These are phyloP conservation scores for Vigna reflexopilosa DNA, from an alignment of 306 rosid species.

Conservation along the genomic window DNA sequence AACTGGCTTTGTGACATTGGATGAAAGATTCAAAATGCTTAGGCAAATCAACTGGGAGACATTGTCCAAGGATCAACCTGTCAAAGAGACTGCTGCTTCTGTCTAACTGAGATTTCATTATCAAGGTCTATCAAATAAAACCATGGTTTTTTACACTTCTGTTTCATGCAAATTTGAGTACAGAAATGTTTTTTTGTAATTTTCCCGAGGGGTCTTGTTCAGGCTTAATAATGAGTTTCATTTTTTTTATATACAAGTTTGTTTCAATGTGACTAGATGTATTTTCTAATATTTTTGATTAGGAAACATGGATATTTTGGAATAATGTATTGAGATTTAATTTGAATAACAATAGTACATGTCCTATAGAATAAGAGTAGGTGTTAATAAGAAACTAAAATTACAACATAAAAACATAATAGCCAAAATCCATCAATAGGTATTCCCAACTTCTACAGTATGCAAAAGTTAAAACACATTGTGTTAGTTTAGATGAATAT, in stretches of 20 bases:
- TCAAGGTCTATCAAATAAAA: slow-evolving; percentile 26
- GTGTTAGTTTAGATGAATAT: no score
- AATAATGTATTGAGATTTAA: background rate
- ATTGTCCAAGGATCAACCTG: slow-evolving; percentile 55
- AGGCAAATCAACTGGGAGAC: slow-evolving; percentile 78
- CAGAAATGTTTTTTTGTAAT: slow-evolving; percentile 3
- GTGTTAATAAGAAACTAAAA: no score
- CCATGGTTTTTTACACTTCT: background rate
- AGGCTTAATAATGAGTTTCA: background rate
- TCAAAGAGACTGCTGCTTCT: slow-evolving; percentile 54
- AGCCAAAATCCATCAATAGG: no score
- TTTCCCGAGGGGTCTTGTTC: background rate
- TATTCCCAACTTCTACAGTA: no score
- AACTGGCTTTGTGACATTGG: slow-evolving; percentile 65
- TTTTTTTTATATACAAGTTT: background rate
- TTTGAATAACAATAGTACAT: no score
- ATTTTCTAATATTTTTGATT: slow-evolving; percentile 13
- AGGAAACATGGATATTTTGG: background rate
- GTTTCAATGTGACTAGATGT: background rate
- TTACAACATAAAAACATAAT: no score
- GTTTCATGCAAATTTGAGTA: background rate
- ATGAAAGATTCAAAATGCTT: slow-evolving; percentile 67
- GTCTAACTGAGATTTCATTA: slow-evolving; percentile 51
- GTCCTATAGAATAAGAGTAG: no score
- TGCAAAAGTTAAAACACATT: no score